phyloP scores from a whole-genome alignment of 345 rosid genomes.

The Erucastrum elatum region DNA sequence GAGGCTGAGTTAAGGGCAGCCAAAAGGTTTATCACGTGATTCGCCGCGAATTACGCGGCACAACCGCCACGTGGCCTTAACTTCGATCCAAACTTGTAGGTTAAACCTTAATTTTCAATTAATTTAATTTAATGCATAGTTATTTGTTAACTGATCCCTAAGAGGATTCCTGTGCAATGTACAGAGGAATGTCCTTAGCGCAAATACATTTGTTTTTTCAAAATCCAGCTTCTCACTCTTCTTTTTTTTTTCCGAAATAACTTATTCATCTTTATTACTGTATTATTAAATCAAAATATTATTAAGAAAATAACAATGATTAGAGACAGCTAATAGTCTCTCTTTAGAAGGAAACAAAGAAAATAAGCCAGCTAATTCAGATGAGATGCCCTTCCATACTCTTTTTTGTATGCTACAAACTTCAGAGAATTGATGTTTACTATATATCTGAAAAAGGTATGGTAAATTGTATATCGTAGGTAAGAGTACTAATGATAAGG shows the following conservation, averaged over 20 bases:
- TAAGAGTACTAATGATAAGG: neutral
- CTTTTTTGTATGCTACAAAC: neutral
- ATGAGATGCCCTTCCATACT: neutral
- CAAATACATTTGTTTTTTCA: slow-evolving; percentile 9
- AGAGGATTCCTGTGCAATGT: slow-evolving; percentile 35
- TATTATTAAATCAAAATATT: slow-evolving; percentile 6
- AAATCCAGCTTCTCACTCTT: slow-evolving; percentile 23
- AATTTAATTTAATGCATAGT: slow-evolving; percentile 18
- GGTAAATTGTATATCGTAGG: neutral
- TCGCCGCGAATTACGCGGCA: slow-evolving; percentile 34
- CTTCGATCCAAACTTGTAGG: neutral
- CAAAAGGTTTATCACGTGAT: slow-evolving; percentile 41
- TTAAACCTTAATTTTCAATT: neutral
- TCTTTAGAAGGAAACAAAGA: slow-evolving; percentile 24
- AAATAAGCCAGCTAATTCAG: slow-evolving; percentile 7
- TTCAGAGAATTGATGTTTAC: neutral
- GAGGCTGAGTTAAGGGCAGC: slow-evolving; percentile 34
- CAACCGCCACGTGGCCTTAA: slow-evolving; percentile 35
- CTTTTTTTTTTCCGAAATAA: neutral
- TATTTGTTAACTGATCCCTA: slow-evolving; percentile 46
- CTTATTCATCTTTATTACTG: neutral
- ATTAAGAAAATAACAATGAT: slow-evolving; percentile 20
- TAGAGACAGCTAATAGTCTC: slow-evolving; percentile 36
- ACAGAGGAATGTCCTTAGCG: slow-evolving; percentile 39
- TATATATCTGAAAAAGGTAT: neutral